Conservation (phyloP, 169 alveolate genomes). For the Babesia bovis region DNA sequence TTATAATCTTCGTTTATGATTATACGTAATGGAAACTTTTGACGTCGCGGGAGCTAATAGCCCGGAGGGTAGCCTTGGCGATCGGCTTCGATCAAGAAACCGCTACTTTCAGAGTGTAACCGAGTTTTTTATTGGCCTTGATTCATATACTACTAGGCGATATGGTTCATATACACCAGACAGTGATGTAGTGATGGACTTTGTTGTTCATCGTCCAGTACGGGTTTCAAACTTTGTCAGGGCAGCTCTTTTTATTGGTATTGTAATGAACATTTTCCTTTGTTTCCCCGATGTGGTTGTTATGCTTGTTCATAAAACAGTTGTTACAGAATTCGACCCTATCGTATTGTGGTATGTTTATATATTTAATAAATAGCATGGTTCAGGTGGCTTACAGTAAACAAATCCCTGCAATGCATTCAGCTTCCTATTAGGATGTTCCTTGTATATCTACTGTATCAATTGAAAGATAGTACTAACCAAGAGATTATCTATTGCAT, state of each 20-base stretch:
- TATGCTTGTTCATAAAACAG: background rate
- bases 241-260: constrained; percentile 30
- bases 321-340: background rate
- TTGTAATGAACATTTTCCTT: constrained; percentile 26
- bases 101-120: background rate
- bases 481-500: constrained; percentile 66
- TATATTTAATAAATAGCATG: background rate
- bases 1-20: background rate
- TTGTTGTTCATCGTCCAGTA: constrained; percentile 38
- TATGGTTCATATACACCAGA: background rate
- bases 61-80: constrained; percentile 11
- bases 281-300: constrained; percentile 26
- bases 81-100: constrained; percentile 18
- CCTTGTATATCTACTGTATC: background rate
- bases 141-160: constrained; percentile 19
- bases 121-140: constrained; percentile 37
- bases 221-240: constrained; percentile 26
- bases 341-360: constrained; percentile 6
- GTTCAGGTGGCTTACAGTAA: constrained; percentile 56
- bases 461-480: background rate
- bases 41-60: background rate
- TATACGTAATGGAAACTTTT: background rate
- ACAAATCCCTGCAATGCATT: constrained; percentile 25
- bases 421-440: constrained; percentile 39
- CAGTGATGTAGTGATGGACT: constrained; percentile 46